These are phyloP conservation scores for Aureoboletus auriporus DNA, from an alignment of 768 basidiomycete genomes.

Conservation along the genomic window DNA sequence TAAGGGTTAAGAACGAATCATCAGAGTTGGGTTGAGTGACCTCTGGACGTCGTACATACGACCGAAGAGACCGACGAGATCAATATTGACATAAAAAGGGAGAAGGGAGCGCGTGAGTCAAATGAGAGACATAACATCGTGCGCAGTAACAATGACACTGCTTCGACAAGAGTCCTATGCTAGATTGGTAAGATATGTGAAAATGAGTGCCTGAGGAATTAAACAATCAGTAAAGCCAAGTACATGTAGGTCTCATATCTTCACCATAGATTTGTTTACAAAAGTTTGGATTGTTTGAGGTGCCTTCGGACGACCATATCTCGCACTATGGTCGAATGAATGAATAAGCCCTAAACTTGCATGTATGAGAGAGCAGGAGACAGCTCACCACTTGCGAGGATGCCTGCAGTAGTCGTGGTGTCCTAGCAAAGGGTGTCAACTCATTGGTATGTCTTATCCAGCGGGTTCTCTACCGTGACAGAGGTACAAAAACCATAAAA, in stretches of 20 bases:
- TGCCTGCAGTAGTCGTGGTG: constrained; percentile 67
- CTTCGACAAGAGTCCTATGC: constrained; percentile 9
- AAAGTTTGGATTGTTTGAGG: constrained; percentile 65
- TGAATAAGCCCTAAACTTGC: background rate
- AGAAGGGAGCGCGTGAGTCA: background rate
- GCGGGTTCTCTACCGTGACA: constrained; percentile 48
- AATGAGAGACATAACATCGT: constrained; percentile 6
- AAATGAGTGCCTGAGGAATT: constrained; percentile 4
- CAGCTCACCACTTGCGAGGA: constrained; percentile 66
- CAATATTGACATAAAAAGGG: too few relatives aligned
- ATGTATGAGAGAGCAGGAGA: background rate
- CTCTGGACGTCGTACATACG: too few relatives aligned
- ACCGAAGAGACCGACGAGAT: too few relatives aligned
- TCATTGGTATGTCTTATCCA: background rate
- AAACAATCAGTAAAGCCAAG: background rate
- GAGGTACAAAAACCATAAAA: constrained; percentile 79
- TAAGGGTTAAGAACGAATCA: too few relatives aligned
- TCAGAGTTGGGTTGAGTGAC: too few relatives aligned
- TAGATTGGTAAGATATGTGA: constrained; percentile 5
- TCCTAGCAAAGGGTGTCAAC: constrained; percentile 39
- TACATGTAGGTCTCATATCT: background rate
- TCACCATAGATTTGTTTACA: constrained; percentile 36
- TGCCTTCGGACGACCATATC: constrained; percentile 83
- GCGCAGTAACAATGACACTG: constrained; percentile 5
- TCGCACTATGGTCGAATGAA: constrained; percentile 44